Evolutionary conservation across 2,329 filamentous ascomycete genomes (phyloP), one percentile per base, ranked within the genome.

Genomic region (Botrytis paeoniae): DNA sequence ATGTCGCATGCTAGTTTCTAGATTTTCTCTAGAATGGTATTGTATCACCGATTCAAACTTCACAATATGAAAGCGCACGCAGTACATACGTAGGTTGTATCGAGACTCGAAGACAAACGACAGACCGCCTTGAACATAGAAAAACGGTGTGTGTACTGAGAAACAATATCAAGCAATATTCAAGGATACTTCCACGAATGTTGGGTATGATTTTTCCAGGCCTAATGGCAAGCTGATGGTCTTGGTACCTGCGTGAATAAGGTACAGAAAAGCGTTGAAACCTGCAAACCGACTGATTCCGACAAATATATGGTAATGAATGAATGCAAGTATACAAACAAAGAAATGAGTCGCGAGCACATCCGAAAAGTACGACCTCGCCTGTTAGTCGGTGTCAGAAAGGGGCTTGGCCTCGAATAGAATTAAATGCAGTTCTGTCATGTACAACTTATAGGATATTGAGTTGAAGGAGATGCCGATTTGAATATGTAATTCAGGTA

Each of bases 171-270:
- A 41, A 41, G 45, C 20, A 12, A 54, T 6, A 22, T 22, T 68
- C 35, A 41, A n/a, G 64, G 64, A 68, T 39, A 68, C 64, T 68
- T 68, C 64, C 64, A 54, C 64, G 51, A 48, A 68, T 2, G 7
- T 39, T 39, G 25, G 35, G 25, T 54, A 45, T 64, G 62, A n/a
- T 18, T 64, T 25, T 22, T 29, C 29, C 22, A 32, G 41, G 16
- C n/a, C 9, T 22, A 32, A 64, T 45, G 62, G 39, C 41, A 45
- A 25, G 25, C 45, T 39, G 45, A 39, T 14, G 63, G 45, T 66
- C 64, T 66, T 54, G 45, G 45, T 39, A 66, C 64, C 32, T 54
- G 45, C 64, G 64, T 35, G 18, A 54, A 66, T 29, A 20, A 29
- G 14, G 45, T 20, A 54, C 22, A 22, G 35, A 14, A 48, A 29